Evolutionary conservation across 2,329 filamentous ascomycete genomes (phyloP), one percentile per base, ranked within the genome.

Genomic region (Eurotiales sp.): DNA sequence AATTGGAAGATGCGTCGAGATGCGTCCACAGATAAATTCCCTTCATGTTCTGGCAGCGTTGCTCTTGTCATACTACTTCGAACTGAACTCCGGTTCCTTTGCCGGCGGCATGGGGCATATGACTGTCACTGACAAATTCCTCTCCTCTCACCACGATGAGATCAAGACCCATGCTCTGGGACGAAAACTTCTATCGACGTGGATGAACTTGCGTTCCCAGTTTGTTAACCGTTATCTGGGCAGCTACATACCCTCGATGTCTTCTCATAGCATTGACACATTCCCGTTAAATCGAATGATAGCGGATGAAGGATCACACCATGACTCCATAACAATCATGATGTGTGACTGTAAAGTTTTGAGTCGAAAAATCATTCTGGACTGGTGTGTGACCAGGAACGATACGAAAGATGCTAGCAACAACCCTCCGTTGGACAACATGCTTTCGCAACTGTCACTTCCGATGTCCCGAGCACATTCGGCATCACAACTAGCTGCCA

Each of bases 131-230:
- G 46, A 49, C 15, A 34, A 42, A 32, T 49, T 49, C 5, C 27
- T 49, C 8, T 7, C 25, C 36, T 40, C 27, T n/a, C 37, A 49
- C 23, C 22, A 40, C 25, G 46, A 49, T 7, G 46, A 49, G 27
- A 49, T 49, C 19, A 42, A 41, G 19, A 30, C 27, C 15, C 17
- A 49, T 34, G 15, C 36, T 17, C 29, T 19, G 8, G 46, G 46
- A 6, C 36, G 27, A 49, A 49, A 49, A 21, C 11, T 49, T 23
- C 23, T 49, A 4, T 49, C 34, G 29, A 49, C 46, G 4, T 49
- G 46, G 46, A 49, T 49, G 46, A 49, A 41, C n/a, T 19, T 49
- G 17, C 46, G 46, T 23, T 49, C 46, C 12, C 46, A 49, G 46
- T 49, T 49, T 22, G 46, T 49, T 23, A 49, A 49, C 25, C 37